Evolutionary conservation across 345 rosid genomes (phyloP).

Genomic region (Citrus sp.): DNA sequence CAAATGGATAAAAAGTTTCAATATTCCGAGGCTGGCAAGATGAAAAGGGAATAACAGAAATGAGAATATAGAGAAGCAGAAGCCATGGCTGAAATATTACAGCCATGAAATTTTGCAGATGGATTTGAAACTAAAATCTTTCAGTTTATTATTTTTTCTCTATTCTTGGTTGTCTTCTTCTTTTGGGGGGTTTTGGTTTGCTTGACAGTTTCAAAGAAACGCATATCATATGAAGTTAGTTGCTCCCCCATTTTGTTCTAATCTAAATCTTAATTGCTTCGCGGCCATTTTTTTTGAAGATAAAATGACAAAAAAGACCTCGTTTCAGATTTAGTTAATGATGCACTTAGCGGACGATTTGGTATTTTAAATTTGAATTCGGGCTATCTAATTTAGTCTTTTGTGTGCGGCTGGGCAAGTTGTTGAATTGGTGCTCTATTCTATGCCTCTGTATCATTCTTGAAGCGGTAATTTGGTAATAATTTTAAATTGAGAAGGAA

Average conservation of each 20-base stretch:
- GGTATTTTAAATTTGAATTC: not conserved
- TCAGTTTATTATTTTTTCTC: not conserved
- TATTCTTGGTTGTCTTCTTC: slow-evolving; percentile 4
- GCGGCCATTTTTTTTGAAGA: slow-evolving; percentile 4
- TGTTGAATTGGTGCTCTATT: slow-evolving; percentile 21
- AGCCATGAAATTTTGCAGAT: slow-evolving; percentile 30
- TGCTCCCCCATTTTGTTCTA: slow-evolving; percentile 19
- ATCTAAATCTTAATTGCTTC: not conserved
- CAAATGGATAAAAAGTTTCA: slow-evolving; percentile 52
- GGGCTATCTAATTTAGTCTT: too few relatives aligned
- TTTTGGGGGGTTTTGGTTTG: slow-evolving; percentile 17
- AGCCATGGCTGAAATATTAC: slow-evolving; percentile 35
- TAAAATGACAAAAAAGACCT: slow-evolving; percentile 1
- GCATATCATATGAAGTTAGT: slow-evolving; percentile 11
- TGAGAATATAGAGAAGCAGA: slow-evolving; percentile 14
- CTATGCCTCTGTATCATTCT: not conserved
- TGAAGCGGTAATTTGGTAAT: not conserved
- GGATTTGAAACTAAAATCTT: slow-evolving; percentile 9
- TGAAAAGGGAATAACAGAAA: slow-evolving; percentile 24
- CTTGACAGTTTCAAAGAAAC: slow-evolving; percentile 27
- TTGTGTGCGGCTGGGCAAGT: slow-evolving; percentile 14
- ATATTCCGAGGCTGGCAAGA: slow-evolving; percentile 58
- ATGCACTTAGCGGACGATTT: not conserved
- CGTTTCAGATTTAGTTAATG: not conserved
- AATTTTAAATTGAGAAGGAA: not conserved